Percentiles rank a stretch among this genome's conserved stretches.
These are phyloP conservation scores for Dioscorea cayenensis DNA, from an alignment of 116 monocot genomes.

Conservation along the genomic window DNA sequence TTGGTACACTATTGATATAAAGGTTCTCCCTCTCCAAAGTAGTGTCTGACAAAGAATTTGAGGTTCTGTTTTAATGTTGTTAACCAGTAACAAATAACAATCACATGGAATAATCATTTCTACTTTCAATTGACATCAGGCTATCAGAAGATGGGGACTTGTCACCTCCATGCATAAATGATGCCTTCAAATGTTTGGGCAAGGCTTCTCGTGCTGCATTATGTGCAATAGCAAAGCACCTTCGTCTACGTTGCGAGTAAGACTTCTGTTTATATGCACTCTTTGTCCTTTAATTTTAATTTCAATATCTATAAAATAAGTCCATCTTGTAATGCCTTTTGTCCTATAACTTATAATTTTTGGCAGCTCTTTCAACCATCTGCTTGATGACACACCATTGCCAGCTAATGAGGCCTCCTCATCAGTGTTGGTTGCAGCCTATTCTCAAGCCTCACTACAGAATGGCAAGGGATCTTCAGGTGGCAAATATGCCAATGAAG, in stretches of 20 bases:
- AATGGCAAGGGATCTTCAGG: slow-evolving; percentile 34
- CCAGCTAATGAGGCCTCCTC: slow-evolving; percentile 77
- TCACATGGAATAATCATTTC: background rate
- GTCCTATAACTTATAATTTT: background rate
- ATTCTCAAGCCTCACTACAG: slow-evolving; percentile 36
- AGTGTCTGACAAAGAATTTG: background rate
- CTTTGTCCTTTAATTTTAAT: background rate
- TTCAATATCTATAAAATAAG: background rate
- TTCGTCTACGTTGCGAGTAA: slow-evolving; percentile 88
- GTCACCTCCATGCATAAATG: slow-evolving; percentile 78
- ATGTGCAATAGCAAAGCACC: slow-evolving; percentile 75
- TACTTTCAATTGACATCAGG: slow-evolving; percentile 24
- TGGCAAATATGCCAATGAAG: slow-evolving; percentile 37
- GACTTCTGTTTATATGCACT: slow-evolving; percentile 4
- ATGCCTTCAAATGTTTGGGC: slow-evolving; percentile 80
- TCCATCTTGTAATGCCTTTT: slow-evolving; percentile 2
- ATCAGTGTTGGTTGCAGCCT: slow-evolving; percentile 62
- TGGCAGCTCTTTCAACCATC: slow-evolving; percentile 82
- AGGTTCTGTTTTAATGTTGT: background rate
- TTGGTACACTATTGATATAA: too few relatives aligned
- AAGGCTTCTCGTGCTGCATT: slow-evolving; percentile 74
- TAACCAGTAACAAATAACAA: background rate
- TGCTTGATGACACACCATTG: slow-evolving; percentile 90
- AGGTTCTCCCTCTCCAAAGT: background rate
- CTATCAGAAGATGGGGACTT: slow-evolving; percentile 71